A percentile compares a stretch with the other conserved stretches of the same genome.
These are phyloP conservation scores for Pseudozyma tsukubaensis DNA, from an alignment of 1,284 basidiomycete genomes.

Conservation along the genomic window DNA sequence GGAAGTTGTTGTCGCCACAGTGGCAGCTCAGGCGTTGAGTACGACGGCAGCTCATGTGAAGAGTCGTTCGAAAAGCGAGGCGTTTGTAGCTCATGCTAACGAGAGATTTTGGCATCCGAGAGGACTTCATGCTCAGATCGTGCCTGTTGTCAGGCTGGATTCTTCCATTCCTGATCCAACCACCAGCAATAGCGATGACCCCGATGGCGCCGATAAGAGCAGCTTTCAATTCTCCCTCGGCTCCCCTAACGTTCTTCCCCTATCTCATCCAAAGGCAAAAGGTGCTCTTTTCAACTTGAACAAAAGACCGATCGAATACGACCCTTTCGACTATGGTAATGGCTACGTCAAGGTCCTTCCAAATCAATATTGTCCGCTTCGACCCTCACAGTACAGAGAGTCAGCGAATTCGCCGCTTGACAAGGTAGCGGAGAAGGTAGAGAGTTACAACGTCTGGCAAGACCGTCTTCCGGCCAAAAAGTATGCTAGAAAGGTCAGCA, in stretches of 20 bases:
- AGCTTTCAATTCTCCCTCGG: slow-evolving; percentile 22
- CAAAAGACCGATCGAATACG: slow-evolving; percentile 29
- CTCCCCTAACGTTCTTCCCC: slow-evolving; percentile 23
- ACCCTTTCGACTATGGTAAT: slow-evolving; percentile 28
- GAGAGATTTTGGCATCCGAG: slow-evolving; percentile 19
- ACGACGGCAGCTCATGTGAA: slow-evolving; percentile 18
- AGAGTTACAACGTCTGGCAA: slow-evolving; percentile 31
- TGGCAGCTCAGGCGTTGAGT: slow-evolving; percentile 21
- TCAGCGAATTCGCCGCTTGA: slow-evolving; percentile 7
- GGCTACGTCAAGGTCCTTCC: slow-evolving; percentile 10
- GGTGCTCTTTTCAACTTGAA: slow-evolving; percentile 26
- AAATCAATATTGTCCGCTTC: slow-evolving; percentile 7
- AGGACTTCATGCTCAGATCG: slow-evolving; percentile 22
- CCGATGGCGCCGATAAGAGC: not conserved
- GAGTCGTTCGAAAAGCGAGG: slow-evolving; percentile 18
- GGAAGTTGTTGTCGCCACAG: slow-evolving; percentile 22
- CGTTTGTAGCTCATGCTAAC: slow-evolving; percentile 19
- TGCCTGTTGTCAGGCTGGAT: slow-evolving; percentile 6
- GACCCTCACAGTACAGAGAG: slow-evolving; percentile 16
- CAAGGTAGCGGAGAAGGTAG: slow-evolving; percentile 12
- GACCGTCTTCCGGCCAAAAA: slow-evolving; percentile 33
- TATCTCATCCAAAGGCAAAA: slow-evolving; percentile 12
- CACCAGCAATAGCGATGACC: too few relatives aligned
- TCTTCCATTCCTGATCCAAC: too few relatives aligned
- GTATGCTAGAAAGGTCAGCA: slow-evolving; percentile 3